Conservation (phyloP, 306 rosid genomes). For the Datisca glomerata region DNA sequence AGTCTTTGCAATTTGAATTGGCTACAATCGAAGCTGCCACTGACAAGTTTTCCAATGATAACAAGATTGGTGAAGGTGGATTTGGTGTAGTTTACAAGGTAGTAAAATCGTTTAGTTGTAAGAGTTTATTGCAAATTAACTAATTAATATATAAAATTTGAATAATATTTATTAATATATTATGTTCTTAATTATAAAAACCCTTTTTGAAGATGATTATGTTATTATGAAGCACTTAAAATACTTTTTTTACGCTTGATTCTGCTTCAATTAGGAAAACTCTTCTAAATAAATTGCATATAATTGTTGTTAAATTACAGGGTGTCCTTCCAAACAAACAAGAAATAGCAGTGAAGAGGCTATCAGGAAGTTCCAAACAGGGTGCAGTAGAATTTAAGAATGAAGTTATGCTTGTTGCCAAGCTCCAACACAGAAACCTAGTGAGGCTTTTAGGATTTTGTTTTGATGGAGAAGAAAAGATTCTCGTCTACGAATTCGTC, state of each 20-base stretch:
- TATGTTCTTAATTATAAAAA: too few relatives aligned
- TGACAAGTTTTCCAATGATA: background rate
- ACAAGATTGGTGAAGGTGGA: conserved; percentile 3
- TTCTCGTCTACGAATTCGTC: too few relatives aligned
- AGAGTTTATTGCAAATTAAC: too few relatives aligned
- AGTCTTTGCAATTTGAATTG: background rate
- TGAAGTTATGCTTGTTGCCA: conserved; percentile 2
- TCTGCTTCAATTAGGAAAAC: too few relatives aligned
- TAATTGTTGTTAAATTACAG: too few relatives aligned
- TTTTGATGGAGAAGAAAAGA: conserved; percentile 1
- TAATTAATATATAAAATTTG: too few relatives aligned
- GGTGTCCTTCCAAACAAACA: background rate
- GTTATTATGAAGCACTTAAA: background rate
- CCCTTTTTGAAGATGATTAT: background rate
- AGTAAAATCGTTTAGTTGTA: too few relatives aligned
- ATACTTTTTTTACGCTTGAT: too few relatives aligned
- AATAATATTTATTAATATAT: background rate
- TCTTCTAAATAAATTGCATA: too few relatives aligned
- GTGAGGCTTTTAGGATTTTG: too few relatives aligned
- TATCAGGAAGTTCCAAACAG: background rate
- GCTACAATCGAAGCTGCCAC: background rate
- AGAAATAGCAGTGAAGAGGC: conserved; percentile 6
- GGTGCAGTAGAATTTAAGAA: conserved; percentile 3
- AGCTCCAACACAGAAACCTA: conserved; percentile 8
- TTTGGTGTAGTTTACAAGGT: conserved; percentile 5